A percentile compares a stretch with the other conserved stretches of the same genome.
phyloP scores from a whole-genome alignment of 352 stramenopile genomes.

The Pythium pectinolyticum region DNA sequence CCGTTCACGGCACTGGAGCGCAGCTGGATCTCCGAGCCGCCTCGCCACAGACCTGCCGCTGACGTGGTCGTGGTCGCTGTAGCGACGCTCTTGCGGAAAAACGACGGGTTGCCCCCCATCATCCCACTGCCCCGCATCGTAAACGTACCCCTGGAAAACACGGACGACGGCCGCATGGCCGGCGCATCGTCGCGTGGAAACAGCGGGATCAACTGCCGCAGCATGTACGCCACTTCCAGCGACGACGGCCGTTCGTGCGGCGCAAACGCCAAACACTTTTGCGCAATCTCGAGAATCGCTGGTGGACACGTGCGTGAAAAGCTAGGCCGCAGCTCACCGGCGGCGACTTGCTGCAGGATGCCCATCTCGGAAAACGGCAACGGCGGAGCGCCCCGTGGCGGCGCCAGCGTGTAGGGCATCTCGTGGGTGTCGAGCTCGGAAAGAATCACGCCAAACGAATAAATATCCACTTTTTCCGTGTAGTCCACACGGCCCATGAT shows the following conservation, averaged over 20 bases:
- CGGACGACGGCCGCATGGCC: slow-evolving; percentile 21
- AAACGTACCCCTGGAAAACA: slow-evolving; percentile 18
- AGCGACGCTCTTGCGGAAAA: slow-evolving; percentile 14
- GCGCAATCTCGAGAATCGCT: slow-evolving; percentile 23
- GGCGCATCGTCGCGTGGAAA: slow-evolving; percentile 15
- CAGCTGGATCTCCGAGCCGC: slow-evolving; percentile 5
- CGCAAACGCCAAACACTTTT: slow-evolving; percentile 28
- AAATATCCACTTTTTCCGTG: slow-evolving; percentile 36
- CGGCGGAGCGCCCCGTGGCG: background rate
- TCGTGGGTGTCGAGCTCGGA: slow-evolving; percentile 29
- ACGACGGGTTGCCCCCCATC: no score
- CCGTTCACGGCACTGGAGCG: background rate
- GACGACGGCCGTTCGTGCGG: slow-evolving; percentile 20
- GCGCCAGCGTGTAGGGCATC: slow-evolving; percentile 15
- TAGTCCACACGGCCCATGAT: slow-evolving; percentile 32
- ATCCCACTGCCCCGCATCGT: background rate
- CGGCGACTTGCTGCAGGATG: slow-evolving; percentile 26
- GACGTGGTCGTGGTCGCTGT: background rate
- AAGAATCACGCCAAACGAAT: slow-evolving; percentile 37
- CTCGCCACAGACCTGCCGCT: background rate
- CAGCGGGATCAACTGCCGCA: slow-evolving; percentile 24
- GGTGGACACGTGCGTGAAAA: slow-evolving; percentile 26
- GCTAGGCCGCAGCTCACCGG: slow-evolving; percentile 21
- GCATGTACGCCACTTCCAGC: slow-evolving; percentile 15
- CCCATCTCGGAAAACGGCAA: slow-evolving; percentile 18